Conservation (phyloP, 768 basidiomycete genomes). For the Suillus lakei region DNA sequence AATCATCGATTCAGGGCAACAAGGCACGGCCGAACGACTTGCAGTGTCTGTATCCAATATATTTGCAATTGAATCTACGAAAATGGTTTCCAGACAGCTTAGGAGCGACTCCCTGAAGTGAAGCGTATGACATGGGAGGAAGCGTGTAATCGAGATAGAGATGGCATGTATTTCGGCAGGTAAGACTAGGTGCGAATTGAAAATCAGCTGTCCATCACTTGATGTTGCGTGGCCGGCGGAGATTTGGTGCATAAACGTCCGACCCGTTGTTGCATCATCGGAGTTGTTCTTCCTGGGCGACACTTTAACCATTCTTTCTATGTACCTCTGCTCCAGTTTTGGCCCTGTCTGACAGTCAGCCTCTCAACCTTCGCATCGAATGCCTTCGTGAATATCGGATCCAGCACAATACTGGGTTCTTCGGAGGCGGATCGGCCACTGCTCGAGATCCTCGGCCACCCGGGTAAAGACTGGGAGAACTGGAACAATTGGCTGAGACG, state of each 20-base stretch:
- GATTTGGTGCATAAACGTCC: background rate
- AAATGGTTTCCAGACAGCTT: background rate
- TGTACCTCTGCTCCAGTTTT: background rate
- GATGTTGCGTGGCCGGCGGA: background rate
- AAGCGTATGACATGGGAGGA: background rate
- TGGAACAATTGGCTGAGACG: background rate
- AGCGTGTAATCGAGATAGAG: no score
- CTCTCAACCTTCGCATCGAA: background rate
- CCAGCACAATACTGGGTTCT: background rate
- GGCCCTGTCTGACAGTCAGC: background rate
- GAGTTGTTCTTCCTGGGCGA: background rate
- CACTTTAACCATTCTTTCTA: background rate
- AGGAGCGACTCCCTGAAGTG: background rate
- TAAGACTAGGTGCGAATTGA: background rate
- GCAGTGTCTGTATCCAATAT: background rate
- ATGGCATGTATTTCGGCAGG: background rate
- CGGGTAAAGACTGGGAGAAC: background rate
- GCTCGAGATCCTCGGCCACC: background rate
- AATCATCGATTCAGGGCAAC: background rate
- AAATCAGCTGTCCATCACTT: background rate
- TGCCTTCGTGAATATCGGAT: background rate
- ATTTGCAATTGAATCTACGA: background rate
- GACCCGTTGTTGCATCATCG: background rate
- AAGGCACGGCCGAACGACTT: background rate
- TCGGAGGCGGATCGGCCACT: background rate